Percentiles rank a stretch among this genome's conserved stretches.
phyloP scores from a whole-genome alignment of 129 eudicot genomes.

The Glebionis coronaria region DNA sequence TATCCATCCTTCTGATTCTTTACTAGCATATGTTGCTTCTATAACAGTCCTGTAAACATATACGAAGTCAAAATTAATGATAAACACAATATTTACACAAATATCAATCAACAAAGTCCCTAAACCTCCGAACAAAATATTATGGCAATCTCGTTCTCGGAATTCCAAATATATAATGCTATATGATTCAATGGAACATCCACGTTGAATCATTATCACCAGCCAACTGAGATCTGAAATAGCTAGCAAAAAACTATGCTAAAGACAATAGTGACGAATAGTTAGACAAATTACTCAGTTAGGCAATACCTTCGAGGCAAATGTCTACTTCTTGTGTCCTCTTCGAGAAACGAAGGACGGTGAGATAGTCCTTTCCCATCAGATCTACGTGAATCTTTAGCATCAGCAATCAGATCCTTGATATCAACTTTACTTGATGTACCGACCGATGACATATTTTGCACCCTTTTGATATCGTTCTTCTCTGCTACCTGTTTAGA shows the following conservation, averaged over 20 bases:
- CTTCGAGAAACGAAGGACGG: constrained; percentile 27
- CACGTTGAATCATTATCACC: neutral
- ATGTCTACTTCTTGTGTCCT: constrained; percentile 36
- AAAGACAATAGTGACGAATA: neutral
- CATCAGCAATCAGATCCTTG: constrained; percentile 47
- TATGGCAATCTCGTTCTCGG: neutral
- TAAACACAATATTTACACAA: neutral
- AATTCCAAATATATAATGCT: neutral
- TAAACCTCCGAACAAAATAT: neutral
- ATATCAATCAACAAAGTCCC: too few relatives aligned
- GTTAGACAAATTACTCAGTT: neutral
- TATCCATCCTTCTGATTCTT: constrained; percentile 61
- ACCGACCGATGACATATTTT: constrained; percentile 18
- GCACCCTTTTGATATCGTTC: constrained; percentile 21
- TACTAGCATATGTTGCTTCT: constrained; percentile 29
- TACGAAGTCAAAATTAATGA: neutral
- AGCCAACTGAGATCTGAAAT: neutral
- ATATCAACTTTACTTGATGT: constrained; percentile 28
- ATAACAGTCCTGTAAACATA: constrained; percentile 44
- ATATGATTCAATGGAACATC: neutral
- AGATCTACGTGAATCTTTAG: constrained; percentile 23
- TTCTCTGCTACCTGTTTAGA: constrained; percentile 39
- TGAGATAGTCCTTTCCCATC: constrained; percentile 55
- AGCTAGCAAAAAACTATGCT: neutral
- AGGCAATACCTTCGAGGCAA: constrained; percentile 40